Evolutionary conservation across 1,284 basidiomycete genomes (phyloP).

Genomic region (Melanopsichium pennsylvanicum): DNA sequence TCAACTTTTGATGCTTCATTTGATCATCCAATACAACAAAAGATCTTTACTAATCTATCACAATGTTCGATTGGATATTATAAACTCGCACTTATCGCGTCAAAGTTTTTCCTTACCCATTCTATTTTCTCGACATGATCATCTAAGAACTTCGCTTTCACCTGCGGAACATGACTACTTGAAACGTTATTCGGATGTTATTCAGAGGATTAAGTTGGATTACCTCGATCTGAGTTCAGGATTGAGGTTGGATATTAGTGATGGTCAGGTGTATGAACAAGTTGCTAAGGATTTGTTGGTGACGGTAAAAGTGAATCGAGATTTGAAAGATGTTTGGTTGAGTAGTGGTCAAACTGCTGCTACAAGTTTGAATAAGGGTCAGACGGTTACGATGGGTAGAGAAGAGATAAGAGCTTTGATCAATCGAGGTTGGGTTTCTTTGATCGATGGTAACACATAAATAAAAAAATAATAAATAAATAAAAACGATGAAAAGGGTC

Average conservation of each 20-base stretch:
- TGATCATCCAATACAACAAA: slow-evolving; percentile 87
- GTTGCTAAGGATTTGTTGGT: slow-evolving; percentile 15
- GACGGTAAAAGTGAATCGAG: slow-evolving; percentile 24
- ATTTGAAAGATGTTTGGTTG: slow-evolving; percentile 27
- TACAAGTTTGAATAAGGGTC: slow-evolving; percentile 21
- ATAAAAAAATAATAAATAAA: no score
- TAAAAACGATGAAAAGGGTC: no score
- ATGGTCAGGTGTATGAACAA: slow-evolving; percentile 16
- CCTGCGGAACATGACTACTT: slow-evolving; percentile 17
- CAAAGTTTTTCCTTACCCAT: slow-evolving; percentile 3
- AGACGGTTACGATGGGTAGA: slow-evolving; percentile 26
- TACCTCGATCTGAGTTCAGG: slow-evolving; percentile 16
- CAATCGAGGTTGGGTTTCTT: slow-evolving; percentile 24
- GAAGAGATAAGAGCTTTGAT: slow-evolving; percentile 20
- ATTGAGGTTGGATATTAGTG: slow-evolving; percentile 12
- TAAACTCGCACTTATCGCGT: slow-evolving; percentile 9
- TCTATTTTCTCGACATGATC: slow-evolving; percentile 4
- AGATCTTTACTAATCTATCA: slow-evolving; percentile 93
- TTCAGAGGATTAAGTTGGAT: slow-evolving; percentile 14
- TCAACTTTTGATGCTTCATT: slow-evolving; percentile 83
- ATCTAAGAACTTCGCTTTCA: slow-evolving; percentile 3
- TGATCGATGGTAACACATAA: slow-evolving; percentile 14
- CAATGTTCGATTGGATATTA: slow-evolving; percentile 75
- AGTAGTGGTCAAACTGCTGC: slow-evolving; percentile 9
- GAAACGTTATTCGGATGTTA: slow-evolving; percentile 14